Evolutionary conservation across 345 rosid genomes (phyloP), one percentile per base, ranked within the genome.

Genomic region (Bruguiera gymnorhiza): DNA sequence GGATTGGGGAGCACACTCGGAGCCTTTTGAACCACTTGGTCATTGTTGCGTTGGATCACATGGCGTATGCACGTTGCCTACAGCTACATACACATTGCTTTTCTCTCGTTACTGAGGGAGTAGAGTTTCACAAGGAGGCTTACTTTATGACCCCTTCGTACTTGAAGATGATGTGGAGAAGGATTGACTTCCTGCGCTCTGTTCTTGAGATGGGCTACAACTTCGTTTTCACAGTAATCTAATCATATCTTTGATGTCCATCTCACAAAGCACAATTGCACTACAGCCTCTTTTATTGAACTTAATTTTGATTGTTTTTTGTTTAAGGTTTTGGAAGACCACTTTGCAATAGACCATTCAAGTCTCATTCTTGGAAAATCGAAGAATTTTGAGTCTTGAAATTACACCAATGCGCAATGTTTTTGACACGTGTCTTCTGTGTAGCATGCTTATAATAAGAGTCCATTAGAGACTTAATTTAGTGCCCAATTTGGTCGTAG

Each of bases 141-240:
- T 88, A 85, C 55, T 94, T 91, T 73, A 94, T 89, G 97, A 89
- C 97, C 24, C 75, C 78, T 21, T 70, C 77, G 23, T 94, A 94
- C 81, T 80, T 94, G 86, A 82, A 82, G 76, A 87, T 91, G 98
- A 91, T 91, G 98, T 94, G 98, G 97, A 87, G 85, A 75, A 84
- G 98, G 71, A 87, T 94, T 61, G 89, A 88, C 54, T 89, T 94
- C 74, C 71, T 94, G 53, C 82, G 82, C 3, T 59, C 86, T 63
- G 88, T 94, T 74, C 98, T 94, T 75, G 93, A 89, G 71, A 34
- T 89, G 90, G 97, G 97, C 8, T 94, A 89, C 76, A 84, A 76
- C 70, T 94, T 94, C 30, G 79, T 94, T 62, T 94, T 91, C 87
- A 91, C 98, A 80, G 98, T 94, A 87, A 72, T 66, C 51, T 32